phyloP scores from a whole-genome alignment of 1,284 basidiomycete species.

The Thecaphora frezii region DNA sequence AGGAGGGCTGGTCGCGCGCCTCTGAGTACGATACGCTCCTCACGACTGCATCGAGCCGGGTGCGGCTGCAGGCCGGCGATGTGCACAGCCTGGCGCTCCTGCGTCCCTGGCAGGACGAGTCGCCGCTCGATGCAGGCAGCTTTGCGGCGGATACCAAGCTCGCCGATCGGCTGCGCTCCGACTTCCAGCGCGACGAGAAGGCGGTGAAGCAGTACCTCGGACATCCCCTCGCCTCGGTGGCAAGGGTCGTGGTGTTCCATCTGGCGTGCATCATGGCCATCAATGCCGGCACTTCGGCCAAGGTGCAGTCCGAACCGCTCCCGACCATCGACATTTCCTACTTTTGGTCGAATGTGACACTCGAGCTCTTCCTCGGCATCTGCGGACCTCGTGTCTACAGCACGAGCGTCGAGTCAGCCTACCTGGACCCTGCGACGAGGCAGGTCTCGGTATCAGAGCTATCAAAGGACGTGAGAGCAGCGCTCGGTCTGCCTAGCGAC shows the following conservation, averaged over 20 bases:
- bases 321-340: constrained; percentile 22
- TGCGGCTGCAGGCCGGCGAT: neutral
- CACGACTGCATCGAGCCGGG: constrained; percentile 2
- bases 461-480: constrained; percentile 13
- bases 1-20: constrained; percentile 14
- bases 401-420: neutral
- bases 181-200: constrained; percentile 21
- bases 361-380: constrained; percentile 30
- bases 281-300: constrained; percentile 1
- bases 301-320: constrained; percentile 1
- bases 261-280: constrained; percentile 8
- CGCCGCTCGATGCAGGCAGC: constrained; percentile 8
- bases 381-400: constrained; percentile 1
- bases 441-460: constrained; percentile 11
- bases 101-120: constrained; percentile 15
- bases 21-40: constrained; percentile 16
- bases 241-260: constrained; percentile 40
- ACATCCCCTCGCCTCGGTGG: constrained; percentile 24
- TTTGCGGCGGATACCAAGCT: constrained; percentile 10
- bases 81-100: neutral
- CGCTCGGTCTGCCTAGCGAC: constrained; percentile 13
- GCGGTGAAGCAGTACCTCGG: constrained; percentile 35
- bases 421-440: constrained; percentile 10
- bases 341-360: constrained; percentile 40
- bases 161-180: constrained; percentile 13